These are phyloP conservation scores for Xylaria digitata DNA, from an alignment of 2,329 filamentous ascomycete species.

Conservation along the genomic window DNA sequence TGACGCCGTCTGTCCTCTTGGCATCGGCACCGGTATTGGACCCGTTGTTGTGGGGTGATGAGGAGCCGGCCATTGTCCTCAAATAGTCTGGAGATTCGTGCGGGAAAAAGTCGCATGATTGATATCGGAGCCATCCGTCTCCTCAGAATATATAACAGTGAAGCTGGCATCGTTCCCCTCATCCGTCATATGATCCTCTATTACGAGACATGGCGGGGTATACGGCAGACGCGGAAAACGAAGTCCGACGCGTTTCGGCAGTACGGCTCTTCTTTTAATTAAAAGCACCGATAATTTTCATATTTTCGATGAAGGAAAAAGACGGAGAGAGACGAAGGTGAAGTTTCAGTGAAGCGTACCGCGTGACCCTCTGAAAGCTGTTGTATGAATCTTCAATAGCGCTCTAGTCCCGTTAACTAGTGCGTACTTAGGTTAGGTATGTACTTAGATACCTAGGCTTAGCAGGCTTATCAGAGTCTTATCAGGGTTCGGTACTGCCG, in stretches of 20 bases:
- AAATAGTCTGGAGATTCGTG: not conserved
- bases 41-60: not conserved
- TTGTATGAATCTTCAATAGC: too few species aligned
- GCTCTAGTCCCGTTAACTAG: too few species aligned
- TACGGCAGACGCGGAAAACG: not conserved
- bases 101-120: too few species aligned
- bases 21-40: not conserved
- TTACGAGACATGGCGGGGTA: conserved; percentile 6
- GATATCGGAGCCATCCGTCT: not conserved
- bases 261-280: too few species aligned
- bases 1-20: conserved; percentile 25
- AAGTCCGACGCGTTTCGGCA: not conserved
- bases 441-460: too few species aligned
- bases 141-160: not conserved
- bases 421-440: too few species aligned
- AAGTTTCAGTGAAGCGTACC: too few species aligned
- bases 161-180: not conserved
- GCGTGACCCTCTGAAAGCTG: too few species aligned
- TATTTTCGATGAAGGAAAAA: too few species aligned
- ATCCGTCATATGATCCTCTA: not conserved
- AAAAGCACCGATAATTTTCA: not conserved
- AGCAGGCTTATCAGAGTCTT: not conserved
- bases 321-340: too few species aligned
- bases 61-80: conserved; percentile 1
- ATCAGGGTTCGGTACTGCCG: not conserved